A percentile compares a stretch with the other conserved stretches of the same genome.
These are phyloP conservation scores for Syncephalastrum contaminatum DNA, from an alignment of 371 early-diverging fungal species.

Conservation along the genomic window DNA sequence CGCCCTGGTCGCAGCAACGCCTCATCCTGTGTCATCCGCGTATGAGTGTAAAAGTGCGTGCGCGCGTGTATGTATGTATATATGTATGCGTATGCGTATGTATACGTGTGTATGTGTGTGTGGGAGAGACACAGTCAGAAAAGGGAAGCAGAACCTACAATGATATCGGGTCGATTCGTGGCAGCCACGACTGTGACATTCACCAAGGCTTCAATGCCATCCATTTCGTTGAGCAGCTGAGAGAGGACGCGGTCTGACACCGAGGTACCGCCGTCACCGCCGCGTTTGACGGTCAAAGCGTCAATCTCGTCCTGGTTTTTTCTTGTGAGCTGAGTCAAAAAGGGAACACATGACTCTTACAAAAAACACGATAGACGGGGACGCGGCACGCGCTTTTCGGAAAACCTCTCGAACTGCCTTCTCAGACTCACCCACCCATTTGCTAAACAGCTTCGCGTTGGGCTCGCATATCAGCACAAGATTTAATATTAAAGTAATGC, in stretches of 20 bases:
- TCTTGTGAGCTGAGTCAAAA: not conserved
- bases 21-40: slow-evolving; percentile 60
- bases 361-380: slow-evolving; percentile 97
- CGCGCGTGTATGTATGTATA: not conserved
- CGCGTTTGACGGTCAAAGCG: slow-evolving; percentile 87
- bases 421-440: slow-evolving; percentile 99
- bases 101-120: too few species aligned
- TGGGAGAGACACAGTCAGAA: not conserved
- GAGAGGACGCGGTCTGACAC: slow-evolving; percentile 93
- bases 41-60: not conserved
- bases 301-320: slow-evolving; percentile 92
- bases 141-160: slow-evolving; percentile 49
- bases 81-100: not conserved
- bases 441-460: slow-evolving; percentile 78
- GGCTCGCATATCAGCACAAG: not conserved
- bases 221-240: slow-evolving; percentile 92
- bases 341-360: slow-evolving; percentile 50
- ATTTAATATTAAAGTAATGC: slow-evolving; percentile 4
- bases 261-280: slow-evolving; percentile 71
- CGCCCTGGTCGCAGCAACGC: slow-evolving; percentile 96
- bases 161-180: slow-evolving; percentile 98
- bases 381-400: slow-evolving; percentile 89
- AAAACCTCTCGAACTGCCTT: slow-evolving; percentile 96
- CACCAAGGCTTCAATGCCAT: slow-evolving; percentile 93
- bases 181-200: slow-evolving; percentile 97